Base-by-base conservation (phyloP, 2,329 filamentous ascomycete species). In the Scedosporium dehoogii region DNA sequence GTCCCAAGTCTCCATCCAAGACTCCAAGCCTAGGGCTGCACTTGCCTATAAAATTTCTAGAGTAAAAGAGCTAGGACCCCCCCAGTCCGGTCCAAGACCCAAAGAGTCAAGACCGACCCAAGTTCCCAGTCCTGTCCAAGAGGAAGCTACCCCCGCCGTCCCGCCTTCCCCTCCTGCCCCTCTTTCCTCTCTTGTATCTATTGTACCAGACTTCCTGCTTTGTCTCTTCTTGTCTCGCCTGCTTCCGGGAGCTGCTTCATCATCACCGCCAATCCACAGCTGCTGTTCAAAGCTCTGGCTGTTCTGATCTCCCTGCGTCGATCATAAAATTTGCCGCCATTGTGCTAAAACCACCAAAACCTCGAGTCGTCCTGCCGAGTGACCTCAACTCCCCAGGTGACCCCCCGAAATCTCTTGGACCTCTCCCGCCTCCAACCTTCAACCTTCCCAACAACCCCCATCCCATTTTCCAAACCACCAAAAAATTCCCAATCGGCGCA, bases 171-270 rank as follows among this genome's bases (percentile, higher is more conserved):
- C 38, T n/a, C 56, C 23, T n/a, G n/a, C 33, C 33, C 56, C 23
- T 23, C 21, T 23, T 14, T 42, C 25, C 12, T 58, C 25, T 33
- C 56, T 58, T 38, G 29, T 33, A 33, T 9, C 48, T 53, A 14
- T 14, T 53, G 18, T 53, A 18, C 48, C 48, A 21, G 10, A 18
- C 18, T 53, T 18, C 18, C 29, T 33, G 29, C 6, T 21, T 53
- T 53, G 18, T 25, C 56, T 58, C n/a, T 16, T 58, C 27, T 12
- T 58, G 38, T 41, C 56, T 25, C 56, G 14, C 25, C 14, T 58
- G 29, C 56, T 27, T 58, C 38, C 38, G 10, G 21, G 29, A 58
- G 56, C 56, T 58, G 56, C 56, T 58, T 58, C 56, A 58, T 42
- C 38, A 58, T 41, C 56, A 27, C 38, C 56, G 56, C 38, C 21